These are phyloP conservation scores for Corylus heterophylla DNA, from an alignment of 306 rosid genomes.

Conservation along the genomic window DNA sequence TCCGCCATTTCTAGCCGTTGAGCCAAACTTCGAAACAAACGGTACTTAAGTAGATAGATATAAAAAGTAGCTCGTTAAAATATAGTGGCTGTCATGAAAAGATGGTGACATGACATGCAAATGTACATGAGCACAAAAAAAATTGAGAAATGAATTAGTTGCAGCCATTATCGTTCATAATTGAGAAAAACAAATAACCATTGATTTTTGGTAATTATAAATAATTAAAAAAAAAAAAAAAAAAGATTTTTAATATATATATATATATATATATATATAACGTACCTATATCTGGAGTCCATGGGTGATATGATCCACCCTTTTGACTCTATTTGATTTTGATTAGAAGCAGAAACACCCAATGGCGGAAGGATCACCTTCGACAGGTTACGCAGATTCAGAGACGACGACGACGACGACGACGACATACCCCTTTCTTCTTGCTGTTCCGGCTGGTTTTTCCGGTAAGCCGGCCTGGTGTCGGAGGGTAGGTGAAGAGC, in stretches of 20 bases:
- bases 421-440: slow-evolving; percentile 35
- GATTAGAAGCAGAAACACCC: slow-evolving; percentile 64
- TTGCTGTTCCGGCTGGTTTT: slow-evolving; percentile 13
- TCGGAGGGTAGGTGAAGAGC: slow-evolving; percentile 26
- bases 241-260: too few species aligned
- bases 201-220: too few species aligned
- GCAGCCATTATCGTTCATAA: too few species aligned
- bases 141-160: too few species aligned
- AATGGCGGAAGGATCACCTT: slow-evolving; percentile 92
- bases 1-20: too few species aligned
- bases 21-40: too few species aligned
- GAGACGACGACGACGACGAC: slow-evolving; percentile 38
- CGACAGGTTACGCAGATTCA: slow-evolving; percentile 57
- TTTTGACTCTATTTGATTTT: slow-evolving; percentile 38
- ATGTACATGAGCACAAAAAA: too few species aligned
- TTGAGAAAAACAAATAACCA: too few species aligned
- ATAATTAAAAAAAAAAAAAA: too few species aligned
- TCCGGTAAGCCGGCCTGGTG: slow-evolving; percentile 22
- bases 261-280: background rate
- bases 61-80: too few species aligned
- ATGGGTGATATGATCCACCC: slow-evolving; percentile 77
- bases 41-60: too few species aligned
- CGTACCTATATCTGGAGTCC: slow-evolving; percentile 89
- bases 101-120: background rate
- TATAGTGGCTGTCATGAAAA: too few species aligned